A percentile compares a stretch with the other conserved stretches of the same genome.
phyloP scores from a whole-genome alignment of 2,329 filamentous ascomycete species.

The Xylaria sp. region DNA sequence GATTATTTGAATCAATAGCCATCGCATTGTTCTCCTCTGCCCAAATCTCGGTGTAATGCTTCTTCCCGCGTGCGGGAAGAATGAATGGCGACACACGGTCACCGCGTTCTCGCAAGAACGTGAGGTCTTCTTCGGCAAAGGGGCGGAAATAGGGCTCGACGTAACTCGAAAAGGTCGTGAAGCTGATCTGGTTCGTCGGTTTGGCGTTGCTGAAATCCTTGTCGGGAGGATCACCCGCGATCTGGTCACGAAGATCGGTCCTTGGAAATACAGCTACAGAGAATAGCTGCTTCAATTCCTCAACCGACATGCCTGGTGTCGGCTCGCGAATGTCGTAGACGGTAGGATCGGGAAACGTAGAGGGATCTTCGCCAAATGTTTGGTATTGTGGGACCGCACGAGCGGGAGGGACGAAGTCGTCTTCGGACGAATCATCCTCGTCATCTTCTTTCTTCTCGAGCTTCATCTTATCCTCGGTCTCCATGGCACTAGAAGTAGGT shows the following conservation, averaged over 20 bases:
- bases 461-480: constrained; percentile 51
- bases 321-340: constrained; percentile 85
- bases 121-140: constrained; percentile 87
- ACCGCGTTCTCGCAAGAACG: constrained; percentile 84
- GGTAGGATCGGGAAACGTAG: constrained; percentile 85
- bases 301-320: constrained; percentile 68
- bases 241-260: constrained; percentile 74
- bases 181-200: constrained; percentile 88
- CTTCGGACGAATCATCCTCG: constrained; percentile 42
- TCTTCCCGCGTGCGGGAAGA: constrained; percentile 77
- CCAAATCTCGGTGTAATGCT: constrained; percentile 87
- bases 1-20: constrained; percentile 61
- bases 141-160: constrained; percentile 87
- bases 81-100: constrained; percentile 79
- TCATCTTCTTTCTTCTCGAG: constrained; percentile 32
- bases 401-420: constrained; percentile 56
- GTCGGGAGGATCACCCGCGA: constrained; percentile 84
- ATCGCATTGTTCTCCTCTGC: constrained; percentile 85
- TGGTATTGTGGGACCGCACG: constrained; percentile 69
- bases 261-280: constrained; percentile 79
- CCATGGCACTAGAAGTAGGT: constrained; percentile 51
- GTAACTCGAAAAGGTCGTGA: constrained; percentile 86
- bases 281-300: constrained; percentile 83
- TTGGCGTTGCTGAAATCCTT: constrained; percentile 95
- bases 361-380: constrained; percentile 87